Conservation (phyloP, 108 stramenopile genomes). For the Nitzschia sp. region DNA sequence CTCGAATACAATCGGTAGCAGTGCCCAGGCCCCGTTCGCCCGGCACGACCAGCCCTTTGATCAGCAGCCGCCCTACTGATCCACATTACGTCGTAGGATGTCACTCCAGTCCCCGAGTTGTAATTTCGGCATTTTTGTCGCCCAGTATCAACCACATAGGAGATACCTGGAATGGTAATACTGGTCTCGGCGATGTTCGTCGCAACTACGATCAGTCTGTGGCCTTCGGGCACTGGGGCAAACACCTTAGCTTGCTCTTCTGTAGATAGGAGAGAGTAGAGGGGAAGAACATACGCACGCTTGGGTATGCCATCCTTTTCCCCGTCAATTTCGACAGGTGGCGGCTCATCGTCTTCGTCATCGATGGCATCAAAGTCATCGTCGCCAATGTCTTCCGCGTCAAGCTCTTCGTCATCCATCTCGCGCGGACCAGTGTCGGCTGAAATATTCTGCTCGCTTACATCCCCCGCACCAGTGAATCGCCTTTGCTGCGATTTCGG, state of each 20-base stretch:
- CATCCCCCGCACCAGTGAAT: conserved; percentile 2
- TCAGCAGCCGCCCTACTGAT: conserved; percentile 96
- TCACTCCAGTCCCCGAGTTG: conserved; percentile 81
- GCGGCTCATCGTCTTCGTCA: conserved; percentile 39
- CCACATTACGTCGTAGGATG: conserved; percentile 93
- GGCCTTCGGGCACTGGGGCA: conserved; percentile 82
- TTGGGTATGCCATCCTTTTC: conserved; percentile 61
- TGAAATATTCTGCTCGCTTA: background rate
- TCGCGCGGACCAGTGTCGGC: conserved; percentile 48
- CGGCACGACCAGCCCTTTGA: conserved; percentile 97
- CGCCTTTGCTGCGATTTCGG: background rate
- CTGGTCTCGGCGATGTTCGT: conserved; percentile 99
- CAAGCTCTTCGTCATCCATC: conserved; percentile 88
- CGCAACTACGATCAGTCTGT: conserved; percentile 92
- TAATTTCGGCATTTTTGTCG: conserved; percentile 92
- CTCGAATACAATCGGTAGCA: conserved; percentile 95
- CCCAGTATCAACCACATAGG: conserved; percentile 98
- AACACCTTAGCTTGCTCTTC: conserved; percentile 93
- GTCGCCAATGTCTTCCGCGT: conserved; percentile 45
- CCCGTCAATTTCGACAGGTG: conserved; percentile 34
- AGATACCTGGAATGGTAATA: conserved; percentile 80
- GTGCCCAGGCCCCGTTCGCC: conserved; percentile 95
- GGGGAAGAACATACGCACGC: conserved; percentile 79
- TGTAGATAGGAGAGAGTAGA: conserved; percentile 93
- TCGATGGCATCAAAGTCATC: conserved; percentile 72